These are phyloP conservation scores for Fagopyrum tataricum DNA, from an alignment of 148 eudicot genomes.

Conservation along the genomic window DNA sequence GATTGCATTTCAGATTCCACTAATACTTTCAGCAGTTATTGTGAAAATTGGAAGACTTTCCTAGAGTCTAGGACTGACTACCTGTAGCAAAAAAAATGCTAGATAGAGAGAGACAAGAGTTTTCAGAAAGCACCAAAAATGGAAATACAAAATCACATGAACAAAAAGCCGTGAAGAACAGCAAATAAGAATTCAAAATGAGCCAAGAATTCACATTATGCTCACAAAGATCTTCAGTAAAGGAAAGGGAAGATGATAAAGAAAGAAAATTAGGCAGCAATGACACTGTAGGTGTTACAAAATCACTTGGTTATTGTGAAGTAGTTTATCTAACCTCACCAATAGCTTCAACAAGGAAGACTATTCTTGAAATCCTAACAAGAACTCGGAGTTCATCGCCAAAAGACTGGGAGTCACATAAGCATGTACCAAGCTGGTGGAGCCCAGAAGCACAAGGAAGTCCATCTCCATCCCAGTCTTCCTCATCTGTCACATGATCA, in stretches of 20 bases:
- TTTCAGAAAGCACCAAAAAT: neutral
- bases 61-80: too few species aligned
- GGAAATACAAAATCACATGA: neutral
- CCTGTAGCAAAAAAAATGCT: too few species aligned
- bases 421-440: conserved; percentile 1
- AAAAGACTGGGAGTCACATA: neutral
- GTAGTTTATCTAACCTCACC: neutral
- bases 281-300: neutral
- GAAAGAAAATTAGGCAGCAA: neutral
- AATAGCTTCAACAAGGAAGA: conserved; percentile 4
- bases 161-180: neutral
- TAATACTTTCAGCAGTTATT: neutral
- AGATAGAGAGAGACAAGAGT: neutral
- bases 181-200: neutral
- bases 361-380: neutral
- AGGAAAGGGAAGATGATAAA: neutral
- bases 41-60: neutral
- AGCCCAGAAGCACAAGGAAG: neutral
- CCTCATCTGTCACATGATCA: neutral
- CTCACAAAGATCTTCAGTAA: neutral
- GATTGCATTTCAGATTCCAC: neutral
- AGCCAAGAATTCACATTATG: neutral
- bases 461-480: neutral
- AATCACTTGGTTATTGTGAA: too few species aligned
- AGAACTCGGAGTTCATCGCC: conserved; percentile 5